Base-by-base conservation (phyloP, 257 asterid genomes). In the Capsicum rhomboideum region DNA sequence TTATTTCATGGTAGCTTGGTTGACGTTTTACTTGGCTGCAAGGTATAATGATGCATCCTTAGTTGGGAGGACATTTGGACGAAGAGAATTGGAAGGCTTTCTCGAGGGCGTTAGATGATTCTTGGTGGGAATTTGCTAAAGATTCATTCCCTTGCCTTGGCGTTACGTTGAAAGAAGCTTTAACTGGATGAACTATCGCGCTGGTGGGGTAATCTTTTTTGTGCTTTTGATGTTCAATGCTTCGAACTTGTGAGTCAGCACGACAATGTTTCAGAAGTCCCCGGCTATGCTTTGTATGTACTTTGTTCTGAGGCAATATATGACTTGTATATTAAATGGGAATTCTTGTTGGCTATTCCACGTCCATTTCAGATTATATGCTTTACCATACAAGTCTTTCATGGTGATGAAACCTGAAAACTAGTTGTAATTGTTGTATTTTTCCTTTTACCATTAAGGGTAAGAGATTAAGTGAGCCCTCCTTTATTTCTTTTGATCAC, bases 1-100 rank as follows among this genome's bases (percentile, higher is more conserved):
- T 54, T 94, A 90, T 86, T 95, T 94, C 86, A 90, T 91, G 93
- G 91, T 91, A 54, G 97, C 92, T 37, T 95, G 99, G 99, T 85
- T 95, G 81, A 83, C 91, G 18, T 93, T 92, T 89, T 94, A 94
- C 89, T 91, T 94, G 84, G 97, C 97, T 10, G 94, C 97, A 78
- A 93, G 92, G 89, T 90, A 89, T 34, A 92, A 90, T 74, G 95
- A 91, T 84, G 97, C 94, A 49, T 49, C 92, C 52, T 85, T 88
- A 37, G 87, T 86, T 53, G 96, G 98, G 80, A 90, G 93, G 86
- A 84, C 92, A 20, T 93, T 93, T 69, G 98, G 99, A 54, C 87
- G 85, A 72, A 89, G 95, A 67, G 98, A 94, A 87, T 80, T 95
- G 91, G 98, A 92, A 87, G 93, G 93, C 79, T 87, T 92, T 86